Evolutionary conservation across 148 eudicot genomes (phyloP), one percentile per base, ranked within the genome.

Genomic region (Silene latifolia): DNA sequence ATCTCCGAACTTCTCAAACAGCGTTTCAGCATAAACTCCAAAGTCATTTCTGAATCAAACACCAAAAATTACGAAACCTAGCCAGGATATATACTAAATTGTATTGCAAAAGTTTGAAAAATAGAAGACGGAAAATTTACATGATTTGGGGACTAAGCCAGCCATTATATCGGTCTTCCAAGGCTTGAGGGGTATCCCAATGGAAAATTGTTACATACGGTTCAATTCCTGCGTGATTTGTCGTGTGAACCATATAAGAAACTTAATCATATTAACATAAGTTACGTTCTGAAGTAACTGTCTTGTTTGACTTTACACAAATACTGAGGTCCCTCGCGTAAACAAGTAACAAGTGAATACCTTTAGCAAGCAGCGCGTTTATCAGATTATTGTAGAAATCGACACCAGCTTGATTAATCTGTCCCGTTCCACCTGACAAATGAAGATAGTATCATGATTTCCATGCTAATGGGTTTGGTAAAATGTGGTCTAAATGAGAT

Each of bases 161-260:
- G 75, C 97, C 87, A 0, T 80, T 76, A 74, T 94, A 90, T 82
- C 53, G 76, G 82, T 91, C 97, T 71, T 87, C 85, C 73, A 94
- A 82, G 58, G 84, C 87, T 84, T 85, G 96, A 74, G 98, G 98
- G 11, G 91, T 87, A 75, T 94, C 98, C 96, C 97, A 94, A 71
- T 94, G 98, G 78, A 82, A 91, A 29, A 94, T 76, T 63, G 98
- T 87, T 64, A 91, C 96, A 74, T 87, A 94, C 61, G 98, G 98
- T 78, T 91, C 75, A 39, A 94, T 88, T 72, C 97, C 98, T 93
- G 76, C 54, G 78, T 47, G 27, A 32, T 32, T 32, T 32, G 35
- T 32, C 35, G 35, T 0, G 35, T 32, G 35, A 32, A 32, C 35
- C 35, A 4, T 32, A 4, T 32, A 32, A 32, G 35, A 32, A 32